These are phyloP conservation scores for Fusarium succisae DNA, from an alignment of 2,329 filamentous ascomycete genomes.

Conservation along the genomic window DNA sequence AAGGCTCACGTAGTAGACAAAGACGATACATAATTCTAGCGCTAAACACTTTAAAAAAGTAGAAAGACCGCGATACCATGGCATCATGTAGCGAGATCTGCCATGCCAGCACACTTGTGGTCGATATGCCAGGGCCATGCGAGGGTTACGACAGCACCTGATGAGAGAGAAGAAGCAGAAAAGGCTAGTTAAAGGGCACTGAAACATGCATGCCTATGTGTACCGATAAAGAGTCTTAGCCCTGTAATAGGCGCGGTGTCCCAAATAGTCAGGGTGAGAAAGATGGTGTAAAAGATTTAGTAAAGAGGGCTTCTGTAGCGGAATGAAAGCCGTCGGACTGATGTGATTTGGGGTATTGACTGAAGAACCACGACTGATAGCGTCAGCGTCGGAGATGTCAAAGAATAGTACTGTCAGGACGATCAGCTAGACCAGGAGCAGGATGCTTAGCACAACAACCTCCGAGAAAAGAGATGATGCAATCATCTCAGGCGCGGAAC, in stretches of 20 bases:
- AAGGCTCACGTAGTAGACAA: neutral
- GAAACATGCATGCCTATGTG: neutral
- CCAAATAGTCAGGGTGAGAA: neutral
- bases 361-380: neutral
- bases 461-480: neutral
- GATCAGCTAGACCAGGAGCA: neutral
- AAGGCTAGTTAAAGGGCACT: neutral
- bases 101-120: neutral
- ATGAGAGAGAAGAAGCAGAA: neutral
- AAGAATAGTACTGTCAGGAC: neutral
- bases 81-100: neutral
- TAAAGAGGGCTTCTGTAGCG: neutral
- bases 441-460: neutral
- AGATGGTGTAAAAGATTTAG: neutral
- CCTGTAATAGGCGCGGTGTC: neutral
- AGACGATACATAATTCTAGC: accelerated
- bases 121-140: neutral
- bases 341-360: neutral
- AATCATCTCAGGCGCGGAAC: neutral
- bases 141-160: neutral
- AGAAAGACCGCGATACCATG: neutral
- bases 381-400: neutral
- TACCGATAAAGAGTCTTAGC: neutral
- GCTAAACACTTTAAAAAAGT: neutral
- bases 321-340: neutral